Evolutionary conservation across 2,329 filamentous ascomycete species (phyloP).

Genomic region (Keithomyces neogunnii): DNA sequence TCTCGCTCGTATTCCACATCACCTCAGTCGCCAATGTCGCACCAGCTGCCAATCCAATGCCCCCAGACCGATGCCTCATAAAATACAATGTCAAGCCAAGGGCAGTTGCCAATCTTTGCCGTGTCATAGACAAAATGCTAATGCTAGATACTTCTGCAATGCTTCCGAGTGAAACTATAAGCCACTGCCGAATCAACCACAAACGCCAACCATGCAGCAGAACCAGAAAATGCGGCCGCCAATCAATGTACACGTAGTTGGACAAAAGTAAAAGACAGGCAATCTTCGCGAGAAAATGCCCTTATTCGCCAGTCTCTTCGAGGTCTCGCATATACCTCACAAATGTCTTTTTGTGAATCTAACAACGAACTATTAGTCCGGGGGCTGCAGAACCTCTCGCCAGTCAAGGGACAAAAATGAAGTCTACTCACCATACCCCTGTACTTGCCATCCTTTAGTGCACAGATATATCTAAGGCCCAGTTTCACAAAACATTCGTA

Average conservation of each 20-base stretch:
- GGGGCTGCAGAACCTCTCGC: background rate
- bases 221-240: background rate
- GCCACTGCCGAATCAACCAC: background rate
- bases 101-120: background rate
- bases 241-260: background rate
- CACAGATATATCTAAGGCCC: slow-evolving; percentile 85
- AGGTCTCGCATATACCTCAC: slow-evolving; percentile 87
- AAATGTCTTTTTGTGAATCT: slow-evolving; percentile 94
- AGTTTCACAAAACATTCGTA: slow-evolving; percentile 96
- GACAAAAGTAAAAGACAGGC: too few relatives aligned
- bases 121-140: background rate
- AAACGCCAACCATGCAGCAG: background rate
- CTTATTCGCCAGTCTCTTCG: slow-evolving; percentile 41
- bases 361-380: slow-evolving; percentile 7
- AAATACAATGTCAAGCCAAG: background rate
- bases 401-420: background rate
- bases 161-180: background rate
- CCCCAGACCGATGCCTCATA: background rate
- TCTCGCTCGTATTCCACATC: background rate
- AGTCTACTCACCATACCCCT: slow-evolving; percentile 66
- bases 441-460: slow-evolving; percentile 74
- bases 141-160: background rate
- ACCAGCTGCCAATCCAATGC: background rate
- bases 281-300: background rate
- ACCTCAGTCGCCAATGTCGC: background rate